A percentile compares a stretch with the other conserved stretches of the same genome.
Evolutionary conservation across 2,329 filamentous ascomycete species (phyloP).

Genomic region (Nakataea oryzae): DNA sequence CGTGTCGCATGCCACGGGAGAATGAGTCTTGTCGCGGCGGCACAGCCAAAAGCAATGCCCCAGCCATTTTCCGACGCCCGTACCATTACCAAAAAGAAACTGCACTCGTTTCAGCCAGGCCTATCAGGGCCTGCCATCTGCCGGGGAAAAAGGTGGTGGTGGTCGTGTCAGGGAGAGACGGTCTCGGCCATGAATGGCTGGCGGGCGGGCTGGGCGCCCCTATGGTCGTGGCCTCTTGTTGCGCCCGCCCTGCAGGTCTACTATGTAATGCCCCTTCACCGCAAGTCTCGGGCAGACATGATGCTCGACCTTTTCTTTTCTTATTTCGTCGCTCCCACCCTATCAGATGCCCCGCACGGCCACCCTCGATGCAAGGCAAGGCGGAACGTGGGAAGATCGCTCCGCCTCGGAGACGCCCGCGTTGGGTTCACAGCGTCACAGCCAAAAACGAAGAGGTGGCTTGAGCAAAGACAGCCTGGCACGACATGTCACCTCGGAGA

Average conservation of each 20-base stretch:
- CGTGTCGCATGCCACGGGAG: background rate
- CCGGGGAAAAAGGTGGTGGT: background rate
- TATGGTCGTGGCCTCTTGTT: background rate
- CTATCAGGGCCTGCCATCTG: background rate
- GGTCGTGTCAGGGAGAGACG: background rate
- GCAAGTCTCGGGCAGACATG: background rate
- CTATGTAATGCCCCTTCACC: background rate
- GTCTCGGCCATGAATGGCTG: background rate
- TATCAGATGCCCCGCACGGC: background rate
- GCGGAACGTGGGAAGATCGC: background rate
- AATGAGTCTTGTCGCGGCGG: background rate
- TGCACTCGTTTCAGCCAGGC: background rate
- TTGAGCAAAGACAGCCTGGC: background rate
- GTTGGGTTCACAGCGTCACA: background rate
- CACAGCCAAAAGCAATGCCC: background rate
- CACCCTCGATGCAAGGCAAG: background rate
- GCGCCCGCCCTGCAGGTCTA: background rate
- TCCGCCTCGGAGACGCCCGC: background rate
- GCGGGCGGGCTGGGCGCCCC: background rate
- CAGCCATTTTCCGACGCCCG: too few species aligned
- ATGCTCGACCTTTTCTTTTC: background rate
- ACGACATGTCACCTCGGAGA: background rate
- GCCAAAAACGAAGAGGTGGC: background rate
- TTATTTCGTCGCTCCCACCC: background rate
- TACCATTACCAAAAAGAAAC: background rate